A percentile compares a stretch with the other conserved stretches of the same genome.
These are phyloP conservation scores for Acer campestre DNA, from an alignment of 345 rosid species.

Conservation along the genomic window DNA sequence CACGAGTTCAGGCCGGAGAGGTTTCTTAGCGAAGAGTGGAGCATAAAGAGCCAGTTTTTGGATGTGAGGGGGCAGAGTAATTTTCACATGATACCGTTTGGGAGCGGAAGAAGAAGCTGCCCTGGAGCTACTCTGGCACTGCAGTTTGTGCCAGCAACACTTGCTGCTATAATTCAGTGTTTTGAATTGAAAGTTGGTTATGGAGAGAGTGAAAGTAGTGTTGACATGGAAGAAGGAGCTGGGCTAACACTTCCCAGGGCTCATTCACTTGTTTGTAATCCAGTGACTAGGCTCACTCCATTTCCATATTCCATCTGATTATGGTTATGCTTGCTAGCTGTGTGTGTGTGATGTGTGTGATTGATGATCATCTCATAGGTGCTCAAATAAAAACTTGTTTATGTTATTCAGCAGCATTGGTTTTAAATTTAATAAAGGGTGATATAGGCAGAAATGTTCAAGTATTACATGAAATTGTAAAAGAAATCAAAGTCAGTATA, in stretches of 20 bases:
- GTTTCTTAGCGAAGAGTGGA: conserved; percentile 43
- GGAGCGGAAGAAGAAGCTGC: conserved; percentile 59
- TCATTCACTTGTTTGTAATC: conserved; percentile 50
- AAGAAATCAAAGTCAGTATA: too few species aligned
- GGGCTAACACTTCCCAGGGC: conserved; percentile 61
- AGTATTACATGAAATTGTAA: neutral
- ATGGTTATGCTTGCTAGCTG: neutral
- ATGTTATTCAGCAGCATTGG: neutral
- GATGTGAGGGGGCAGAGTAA: conserved; percentile 50
- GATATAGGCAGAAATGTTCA: too few species aligned
- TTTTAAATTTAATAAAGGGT: neutral
- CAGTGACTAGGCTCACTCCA: conserved; percentile 44
- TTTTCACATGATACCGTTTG: conserved; percentile 47
- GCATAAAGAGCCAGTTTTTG: conserved; percentile 29
- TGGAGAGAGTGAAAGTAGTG: conserved; percentile 31
- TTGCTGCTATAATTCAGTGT: conserved; percentile 33
- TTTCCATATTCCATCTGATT: conserved; percentile 28
- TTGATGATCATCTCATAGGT: neutral
- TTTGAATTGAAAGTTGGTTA: conserved; percentile 25
- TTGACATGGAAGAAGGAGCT: conserved; percentile 62
- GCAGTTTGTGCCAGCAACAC: conserved; percentile 22
- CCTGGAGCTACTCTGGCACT: conserved; percentile 39
- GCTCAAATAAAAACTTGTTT: neutral
- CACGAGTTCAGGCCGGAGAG: conserved; percentile 64
- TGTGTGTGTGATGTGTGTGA: neutral